phyloP scores from a whole-genome alignment of 352 stramenopile species.

The Phytophthora pini region DNA sequence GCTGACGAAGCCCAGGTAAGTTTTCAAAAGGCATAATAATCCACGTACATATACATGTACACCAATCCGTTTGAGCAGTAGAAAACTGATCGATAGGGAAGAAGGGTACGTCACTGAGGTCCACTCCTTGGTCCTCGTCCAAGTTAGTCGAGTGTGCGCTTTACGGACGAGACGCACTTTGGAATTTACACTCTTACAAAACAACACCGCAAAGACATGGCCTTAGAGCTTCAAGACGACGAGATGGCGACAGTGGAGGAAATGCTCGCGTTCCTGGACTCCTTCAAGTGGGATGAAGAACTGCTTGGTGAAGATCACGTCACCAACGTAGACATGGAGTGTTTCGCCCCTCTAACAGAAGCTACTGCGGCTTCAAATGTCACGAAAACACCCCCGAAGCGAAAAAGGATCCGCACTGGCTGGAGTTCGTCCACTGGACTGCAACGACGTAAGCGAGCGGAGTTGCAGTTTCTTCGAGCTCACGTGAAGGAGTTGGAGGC shows the following conservation, averaged over 20 bases:
- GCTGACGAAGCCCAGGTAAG: background rate
- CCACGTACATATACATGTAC: background rate
- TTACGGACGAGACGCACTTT: constrained; percentile 9
- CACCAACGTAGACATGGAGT: background rate
- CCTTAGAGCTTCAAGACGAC: constrained; percentile 4
- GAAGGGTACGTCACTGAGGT: background rate
- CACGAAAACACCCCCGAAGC: background rate
- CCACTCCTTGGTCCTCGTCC: background rate
- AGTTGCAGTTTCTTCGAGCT: constrained; percentile 20
- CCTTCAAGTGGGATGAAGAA: constrained; percentile 1
- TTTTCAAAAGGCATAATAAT: background rate
- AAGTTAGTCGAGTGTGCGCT: background rate
- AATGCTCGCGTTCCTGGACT: constrained; percentile 5
- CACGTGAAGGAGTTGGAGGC: constrained; percentile 21
- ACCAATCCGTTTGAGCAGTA: background rate
- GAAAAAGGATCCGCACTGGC: constrained; percentile 7
- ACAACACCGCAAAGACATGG: background rate
- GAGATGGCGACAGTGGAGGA: constrained; percentile 12
- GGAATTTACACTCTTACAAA: background rate
- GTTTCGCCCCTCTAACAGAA: background rate
- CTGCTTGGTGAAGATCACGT: background rate
- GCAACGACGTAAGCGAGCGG: constrained; percentile 17
- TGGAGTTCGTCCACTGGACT: constrained; percentile 21
- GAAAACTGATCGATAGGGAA: background rate
- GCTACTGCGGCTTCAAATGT: background rate